phyloP scores from a whole-genome alignment of 2,329 filamentous ascomycete genomes.

The Arachnomyces sp. region DNA sequence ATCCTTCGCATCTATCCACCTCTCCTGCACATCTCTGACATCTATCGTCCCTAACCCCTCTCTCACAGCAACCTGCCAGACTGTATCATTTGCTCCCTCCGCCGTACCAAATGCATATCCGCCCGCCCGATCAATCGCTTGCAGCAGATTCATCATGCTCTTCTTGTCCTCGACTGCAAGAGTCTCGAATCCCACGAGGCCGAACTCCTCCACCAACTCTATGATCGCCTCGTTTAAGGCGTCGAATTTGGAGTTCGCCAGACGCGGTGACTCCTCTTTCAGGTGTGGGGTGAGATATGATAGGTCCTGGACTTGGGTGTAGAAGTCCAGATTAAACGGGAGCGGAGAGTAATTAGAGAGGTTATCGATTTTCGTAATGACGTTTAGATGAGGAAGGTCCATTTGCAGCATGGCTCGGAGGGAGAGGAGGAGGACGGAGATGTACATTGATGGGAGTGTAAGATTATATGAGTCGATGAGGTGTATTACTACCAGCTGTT shows the following conservation, averaged over 20 bases:
- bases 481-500: constrained; percentile 82
- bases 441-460: constrained; percentile 86
- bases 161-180: constrained; percentile 93
- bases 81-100: constrained; percentile 85
- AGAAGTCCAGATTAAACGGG: constrained; percentile 93
- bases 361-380: constrained; percentile 97
- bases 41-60: constrained; percentile 64
- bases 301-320: constrained; percentile 94
- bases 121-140: constrained; percentile 82
- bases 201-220: constrained; percentile 80
- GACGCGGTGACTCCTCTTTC: constrained; percentile 65
- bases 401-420: constrained; percentile 97
- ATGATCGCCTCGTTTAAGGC: constrained; percentile 81
- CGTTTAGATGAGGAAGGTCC: constrained; percentile 91
- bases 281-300: constrained; percentile 74
- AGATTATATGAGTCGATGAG: constrained; percentile 91
- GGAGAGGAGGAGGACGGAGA: constrained; percentile 86
- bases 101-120: constrained; percentile 89
- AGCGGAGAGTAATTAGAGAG: constrained; percentile 74
- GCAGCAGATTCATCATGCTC: constrained; percentile 87
- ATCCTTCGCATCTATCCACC: constrained; percentile 87
- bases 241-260: constrained; percentile 68
- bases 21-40: constrained; percentile 82
- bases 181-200: constrained; percentile 84
- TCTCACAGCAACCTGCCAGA: constrained; percentile 96